Evolutionary conservation across 106 monocot genomes (phyloP), one percentile per base, ranked within the genome.

Genomic region (Triglochin maritima): DNA sequence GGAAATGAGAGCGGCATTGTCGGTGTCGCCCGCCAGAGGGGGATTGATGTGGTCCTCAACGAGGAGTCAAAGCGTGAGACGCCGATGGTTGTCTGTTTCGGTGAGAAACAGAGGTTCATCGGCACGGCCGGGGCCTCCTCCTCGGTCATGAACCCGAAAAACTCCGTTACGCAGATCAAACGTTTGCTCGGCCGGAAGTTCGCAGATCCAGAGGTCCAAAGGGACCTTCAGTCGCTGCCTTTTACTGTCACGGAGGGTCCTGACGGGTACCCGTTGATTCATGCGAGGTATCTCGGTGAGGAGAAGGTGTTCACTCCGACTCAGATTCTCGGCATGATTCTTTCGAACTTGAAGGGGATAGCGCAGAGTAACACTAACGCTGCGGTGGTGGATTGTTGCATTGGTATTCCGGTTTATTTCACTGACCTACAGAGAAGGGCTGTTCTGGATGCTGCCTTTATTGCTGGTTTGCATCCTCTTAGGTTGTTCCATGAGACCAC

Each of bases 1-100:
- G 94, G 90, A 7, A 95, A 90, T 67, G 85, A 87, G 76, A 90
- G 79, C 79, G 74, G 85, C 79, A 74, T 87, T 56, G 85, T 95
- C 17, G 94, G 85, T 1, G 94, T 90, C 14, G 94, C 94, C 4
- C 83, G 90, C 49, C 87, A 95, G 66, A 77, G 94, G 2, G 89
- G 89, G 45, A 87, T 95, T 46, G 94, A 90, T 52, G 87, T 90
- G 54, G 81, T 94, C 9, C 87, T 95, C 57, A 95, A 95, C 45
- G 83, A 90, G 6, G 94, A 95, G 48, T 95, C 94, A 0, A 95
- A 95, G 81, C 84, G 94, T 3, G 94, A 95, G 72, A 95, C 89
- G 3, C 94, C 94, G 4, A 79, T 87, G 17, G 45, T 89, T 45
- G 85, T 90, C 29, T 85, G 85, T 78, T 87, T 95, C 59, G 84